A percentile compares a stretch with the other conserved stretches of the same genome.
Evolutionary conservation across 495 filamentous ascomycete species (phyloP).

Genomic region (Pseudotulostoma volvatum): DNA sequence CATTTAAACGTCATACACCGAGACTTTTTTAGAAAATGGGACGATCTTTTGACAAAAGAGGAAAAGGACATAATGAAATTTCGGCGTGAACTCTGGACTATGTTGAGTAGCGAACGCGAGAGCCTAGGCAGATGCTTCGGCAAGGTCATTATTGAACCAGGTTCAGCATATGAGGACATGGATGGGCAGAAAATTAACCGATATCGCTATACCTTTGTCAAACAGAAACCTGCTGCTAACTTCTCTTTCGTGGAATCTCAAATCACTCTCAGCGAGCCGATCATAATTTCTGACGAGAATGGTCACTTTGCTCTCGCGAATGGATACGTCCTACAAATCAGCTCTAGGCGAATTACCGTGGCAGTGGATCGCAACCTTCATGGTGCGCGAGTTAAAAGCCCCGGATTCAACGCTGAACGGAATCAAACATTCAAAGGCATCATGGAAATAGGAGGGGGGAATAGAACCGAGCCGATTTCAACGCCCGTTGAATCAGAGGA

Average conservation of each 20-base stretch:
- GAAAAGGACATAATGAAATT: slow-evolving; percentile 74
- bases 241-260: slow-evolving; percentile 87
- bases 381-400: slow-evolving; percentile 58
- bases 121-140: slow-evolving; percentile 65
- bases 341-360: slow-evolving; percentile 58
- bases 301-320: slow-evolving; percentile 90
- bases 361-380: slow-evolving; percentile 79
- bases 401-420: slow-evolving; percentile 51
- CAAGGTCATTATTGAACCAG: slow-evolving; percentile 61
- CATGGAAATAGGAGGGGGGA: slow-evolving; percentile 61
- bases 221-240: slow-evolving; percentile 34
- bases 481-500: slow-evolving; percentile 34
- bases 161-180: slow-evolving; percentile 48
- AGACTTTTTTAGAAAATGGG: slow-evolving; percentile 88
- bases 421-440: slow-evolving; percentile 85
- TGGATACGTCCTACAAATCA: slow-evolving; percentile 68
- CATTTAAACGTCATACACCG: slow-evolving; percentile 57
- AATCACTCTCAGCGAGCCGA: slow-evolving; percentile 73
- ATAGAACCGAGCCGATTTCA: slow-evolving; percentile 10
- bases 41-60: slow-evolving; percentile 80
- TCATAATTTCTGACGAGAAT: slow-evolving; percentile 90
- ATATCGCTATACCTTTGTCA: slow-evolving; percentile 68
- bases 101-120: slow-evolving; percentile 79
- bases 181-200: slow-evolving; percentile 72
- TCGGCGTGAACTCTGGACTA: slow-evolving; percentile 83